Evolutionary conservation across 2,329 filamentous ascomycete genomes (phyloP).

Genomic region (Curvularia lunata): DNA sequence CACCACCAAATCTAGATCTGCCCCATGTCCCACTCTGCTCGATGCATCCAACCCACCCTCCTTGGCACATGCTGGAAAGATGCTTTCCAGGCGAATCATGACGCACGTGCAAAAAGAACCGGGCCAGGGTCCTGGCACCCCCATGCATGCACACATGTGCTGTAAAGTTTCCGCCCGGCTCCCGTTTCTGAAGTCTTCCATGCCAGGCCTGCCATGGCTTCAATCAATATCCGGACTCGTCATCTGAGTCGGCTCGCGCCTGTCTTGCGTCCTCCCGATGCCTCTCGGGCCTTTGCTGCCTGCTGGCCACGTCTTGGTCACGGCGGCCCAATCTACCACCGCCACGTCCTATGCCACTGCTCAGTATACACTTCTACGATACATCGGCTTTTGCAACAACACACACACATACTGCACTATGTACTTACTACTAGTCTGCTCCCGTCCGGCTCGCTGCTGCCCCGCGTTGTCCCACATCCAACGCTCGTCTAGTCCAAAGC

Average conservation of each 20-base stretch:
- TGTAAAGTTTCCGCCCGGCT: neutral
- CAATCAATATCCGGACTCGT: constrained; percentile 22
- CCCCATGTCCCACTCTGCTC: neutral
- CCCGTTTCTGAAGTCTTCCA: neutral
- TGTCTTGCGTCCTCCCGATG: neutral
- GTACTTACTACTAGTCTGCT: constrained; percentile 11
- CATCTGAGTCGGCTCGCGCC: constrained; percentile 26
- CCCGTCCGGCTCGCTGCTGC: constrained; percentile 3
- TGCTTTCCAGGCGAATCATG: constrained; percentile 7
- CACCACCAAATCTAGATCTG: neutral
- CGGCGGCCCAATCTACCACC: neutral
- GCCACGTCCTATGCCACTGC: constrained; percentile 4
- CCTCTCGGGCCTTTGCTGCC: neutral
- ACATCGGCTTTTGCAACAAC: neutral
- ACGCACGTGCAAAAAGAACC: constrained; percentile 7
- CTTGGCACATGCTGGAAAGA: constrained; percentile 8
- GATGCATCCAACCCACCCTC: neutral
- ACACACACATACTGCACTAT: neutral
- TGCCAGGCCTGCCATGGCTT: neutral
- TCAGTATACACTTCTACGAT: neutral
- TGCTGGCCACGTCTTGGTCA: constrained; percentile 9
- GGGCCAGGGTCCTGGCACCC: neutral
- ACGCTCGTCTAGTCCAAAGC: constrained; percentile 1
- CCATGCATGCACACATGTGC: neutral
- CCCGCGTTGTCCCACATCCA: neutral